Conservation (phyloP, 495 filamentous ascomycete genomes). For the Neurospora pannonica region DNA sequence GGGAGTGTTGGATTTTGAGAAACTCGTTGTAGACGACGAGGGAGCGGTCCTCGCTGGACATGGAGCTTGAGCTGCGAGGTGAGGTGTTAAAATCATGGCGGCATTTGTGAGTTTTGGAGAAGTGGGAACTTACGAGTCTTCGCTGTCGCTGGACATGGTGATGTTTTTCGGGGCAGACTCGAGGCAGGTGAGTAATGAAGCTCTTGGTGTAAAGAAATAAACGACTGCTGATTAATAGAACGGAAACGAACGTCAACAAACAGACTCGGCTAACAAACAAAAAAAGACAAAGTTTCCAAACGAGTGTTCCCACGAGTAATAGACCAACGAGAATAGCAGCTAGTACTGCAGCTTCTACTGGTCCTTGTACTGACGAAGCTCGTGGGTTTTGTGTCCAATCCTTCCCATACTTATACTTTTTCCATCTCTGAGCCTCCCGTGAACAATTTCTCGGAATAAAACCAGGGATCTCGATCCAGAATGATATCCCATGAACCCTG, state of each 20-base stretch:
- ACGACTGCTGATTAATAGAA: background rate
- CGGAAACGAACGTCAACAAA: background rate
- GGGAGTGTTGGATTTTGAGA: constrained; percentile 5
- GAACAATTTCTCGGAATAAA: background rate
- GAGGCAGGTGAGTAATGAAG: background rate
- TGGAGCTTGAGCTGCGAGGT: background rate
- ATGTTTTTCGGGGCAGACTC: background rate
- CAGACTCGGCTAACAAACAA: background rate
- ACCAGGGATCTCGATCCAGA: background rate
- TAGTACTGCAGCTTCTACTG: background rate
- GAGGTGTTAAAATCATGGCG: background rate
- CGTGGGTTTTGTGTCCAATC: background rate
- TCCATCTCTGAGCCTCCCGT: background rate
- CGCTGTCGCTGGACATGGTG: background rate
- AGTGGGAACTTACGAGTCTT: background rate
- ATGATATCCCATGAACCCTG: background rate
- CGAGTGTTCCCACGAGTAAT: background rate
- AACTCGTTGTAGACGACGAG: constrained; percentile 6
- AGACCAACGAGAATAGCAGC: background rate
- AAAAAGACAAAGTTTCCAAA: background rate
- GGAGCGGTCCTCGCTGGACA: background rate
- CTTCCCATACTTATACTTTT: background rate
- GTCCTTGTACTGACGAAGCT: background rate
- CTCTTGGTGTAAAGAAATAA: background rate
- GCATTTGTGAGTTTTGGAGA: background rate